Evolutionary conservation across 352 stramenopile species (phyloP).

Genomic region (Plasmopara muralis): DNA sequence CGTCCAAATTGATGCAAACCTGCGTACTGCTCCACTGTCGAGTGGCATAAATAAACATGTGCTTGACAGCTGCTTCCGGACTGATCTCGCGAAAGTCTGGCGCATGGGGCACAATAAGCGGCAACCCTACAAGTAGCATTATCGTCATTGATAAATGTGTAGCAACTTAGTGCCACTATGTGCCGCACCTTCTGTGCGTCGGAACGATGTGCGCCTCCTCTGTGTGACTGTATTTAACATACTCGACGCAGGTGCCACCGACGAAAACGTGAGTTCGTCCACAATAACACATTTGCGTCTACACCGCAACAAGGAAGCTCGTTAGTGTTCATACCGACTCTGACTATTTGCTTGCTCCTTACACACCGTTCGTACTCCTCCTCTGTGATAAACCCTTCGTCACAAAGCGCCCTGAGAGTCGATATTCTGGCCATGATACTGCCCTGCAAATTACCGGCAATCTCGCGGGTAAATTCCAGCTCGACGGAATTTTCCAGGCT

Average conservation of each 20-base stretch:
- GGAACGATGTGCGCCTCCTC: constrained; percentile 26
- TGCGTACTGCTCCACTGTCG: constrained; percentile 64
- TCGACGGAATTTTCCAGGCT: constrained; percentile 13
- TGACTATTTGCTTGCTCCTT: neutral
- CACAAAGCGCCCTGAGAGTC: constrained; percentile 64
- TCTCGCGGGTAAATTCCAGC: constrained; percentile 36
- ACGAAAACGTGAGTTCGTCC: constrained; percentile 62
- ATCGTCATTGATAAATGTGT: neutral
- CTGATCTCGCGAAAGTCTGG: constrained; percentile 57
- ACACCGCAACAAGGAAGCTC: constrained; percentile 8
- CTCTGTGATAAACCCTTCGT: constrained; percentile 71
- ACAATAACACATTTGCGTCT: constrained; percentile 71
- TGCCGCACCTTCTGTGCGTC: constrained; percentile 24
- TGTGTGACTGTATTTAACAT: constrained; percentile 31
- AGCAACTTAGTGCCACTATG: neutral
- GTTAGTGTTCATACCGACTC: neutral
- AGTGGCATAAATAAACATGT: constrained; percentile 75
- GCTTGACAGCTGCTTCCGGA: constrained; percentile 59
- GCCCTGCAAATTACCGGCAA: constrained; percentile 34
- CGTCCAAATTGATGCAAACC: constrained; percentile 69
- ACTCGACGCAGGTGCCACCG: constrained; percentile 17
- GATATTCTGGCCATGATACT: constrained; percentile 60
- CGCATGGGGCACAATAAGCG: constrained; percentile 66
- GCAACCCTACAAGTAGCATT: constrained; percentile 29
- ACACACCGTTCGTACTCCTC: constrained; percentile 71